Evolutionary conservation across 306 rosid species (phyloP).

Genomic region (Vigna reflexopilosa): DNA sequence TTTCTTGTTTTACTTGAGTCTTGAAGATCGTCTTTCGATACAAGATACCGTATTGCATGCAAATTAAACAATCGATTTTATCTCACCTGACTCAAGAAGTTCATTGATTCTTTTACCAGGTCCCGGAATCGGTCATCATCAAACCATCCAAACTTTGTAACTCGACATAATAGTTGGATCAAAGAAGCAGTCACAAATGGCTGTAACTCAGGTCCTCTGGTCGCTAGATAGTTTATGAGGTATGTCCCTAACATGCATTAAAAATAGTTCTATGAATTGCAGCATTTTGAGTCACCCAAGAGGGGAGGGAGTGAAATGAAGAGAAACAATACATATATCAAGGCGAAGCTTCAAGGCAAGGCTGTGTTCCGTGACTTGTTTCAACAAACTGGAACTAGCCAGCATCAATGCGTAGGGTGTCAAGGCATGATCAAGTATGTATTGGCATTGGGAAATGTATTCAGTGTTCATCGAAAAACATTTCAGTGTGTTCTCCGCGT

Average conservation of each 20-base stretch:
- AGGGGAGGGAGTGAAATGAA: neutral
- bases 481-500: constrained; percentile 64
- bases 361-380: constrained; percentile 67
- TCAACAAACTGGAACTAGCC: constrained; percentile 67
- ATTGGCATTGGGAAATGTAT: constrained; percentile 66
- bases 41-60: neutral
- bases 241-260: constrained; percentile 54
- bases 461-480: constrained; percentile 65
- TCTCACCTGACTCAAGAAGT: constrained; percentile 60
- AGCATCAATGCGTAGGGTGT: constrained; percentile 71
- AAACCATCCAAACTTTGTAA: constrained; percentile 68
- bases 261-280: constrained; percentile 25
- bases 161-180: constrained; percentile 58
- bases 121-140: constrained; percentile 63
- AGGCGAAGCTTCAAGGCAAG: constrained; percentile 62
- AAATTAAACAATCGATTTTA: neutral
- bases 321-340: constrained; percentile 50
- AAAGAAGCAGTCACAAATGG: constrained; percentile 63
- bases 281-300: constrained; percentile 15
- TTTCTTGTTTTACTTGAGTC: neutral
- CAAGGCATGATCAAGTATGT: constrained; percentile 64
- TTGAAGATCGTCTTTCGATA: neutral
- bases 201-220: constrained; percentile 68
- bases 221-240: constrained; percentile 59
- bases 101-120: constrained; percentile 59